Evolutionary conservation across 257 asterid genomes (phyloP).

Genomic region (Cruciata laevipes): DNA sequence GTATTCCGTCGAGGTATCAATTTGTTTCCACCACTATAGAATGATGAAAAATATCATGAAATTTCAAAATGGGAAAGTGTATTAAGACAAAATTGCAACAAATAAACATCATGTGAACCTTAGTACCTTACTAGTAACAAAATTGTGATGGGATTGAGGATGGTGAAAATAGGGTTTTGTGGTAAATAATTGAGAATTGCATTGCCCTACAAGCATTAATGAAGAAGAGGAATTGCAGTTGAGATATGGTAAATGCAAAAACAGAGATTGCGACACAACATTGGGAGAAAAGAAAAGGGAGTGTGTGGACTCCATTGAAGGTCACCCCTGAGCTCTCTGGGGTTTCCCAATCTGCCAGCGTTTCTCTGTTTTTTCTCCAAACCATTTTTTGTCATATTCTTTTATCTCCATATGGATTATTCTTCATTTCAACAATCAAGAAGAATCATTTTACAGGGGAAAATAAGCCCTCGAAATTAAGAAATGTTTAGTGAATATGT

Average conservation of each 20-base stretch:
- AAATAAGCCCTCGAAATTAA: too few relatives aligned
- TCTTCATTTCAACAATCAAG: neutral
- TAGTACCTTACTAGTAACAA: too few relatives aligned
- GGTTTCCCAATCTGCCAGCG: conserved; percentile 9
- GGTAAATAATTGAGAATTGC: neutral
- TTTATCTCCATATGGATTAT: neutral
- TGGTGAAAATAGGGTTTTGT: neutral
- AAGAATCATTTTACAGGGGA: neutral
- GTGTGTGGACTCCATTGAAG: neutral
- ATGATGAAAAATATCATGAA: too few relatives aligned
- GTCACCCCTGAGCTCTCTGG: neutral
- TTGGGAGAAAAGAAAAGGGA: conserved; percentile 17
- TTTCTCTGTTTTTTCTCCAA: neutral
- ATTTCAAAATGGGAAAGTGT: too few relatives aligned
- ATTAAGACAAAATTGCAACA: too few relatives aligned
- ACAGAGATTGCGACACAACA: conserved; percentile 12
- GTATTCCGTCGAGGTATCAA: too few relatives aligned
- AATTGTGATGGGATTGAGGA: neutral
- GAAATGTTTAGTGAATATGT: too few relatives aligned
- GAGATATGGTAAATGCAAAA: neutral
- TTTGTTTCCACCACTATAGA: too few relatives aligned
- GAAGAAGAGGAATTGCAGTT: neutral
- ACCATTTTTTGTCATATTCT: neutral
- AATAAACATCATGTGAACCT: too few relatives aligned
- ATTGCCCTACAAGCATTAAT: neutral